Conservation (phyloP, 176 grass and related monocot species). For the Avena eriantha region DNA sequence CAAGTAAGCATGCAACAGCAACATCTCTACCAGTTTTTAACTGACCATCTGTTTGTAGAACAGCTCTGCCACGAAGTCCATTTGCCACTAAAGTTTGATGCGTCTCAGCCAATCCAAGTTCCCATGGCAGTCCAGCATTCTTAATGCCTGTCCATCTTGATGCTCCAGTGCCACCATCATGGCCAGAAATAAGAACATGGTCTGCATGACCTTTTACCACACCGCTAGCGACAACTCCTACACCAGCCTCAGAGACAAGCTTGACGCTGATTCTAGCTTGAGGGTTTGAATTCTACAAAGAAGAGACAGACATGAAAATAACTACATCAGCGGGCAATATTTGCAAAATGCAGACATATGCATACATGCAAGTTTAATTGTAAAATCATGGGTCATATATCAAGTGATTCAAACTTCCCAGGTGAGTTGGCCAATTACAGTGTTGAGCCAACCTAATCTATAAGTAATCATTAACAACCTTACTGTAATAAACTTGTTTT, state of each 20-base stretch:
- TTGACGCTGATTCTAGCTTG: constrained; percentile 90
- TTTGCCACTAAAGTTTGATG: constrained; percentile 98
- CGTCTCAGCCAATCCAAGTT: constrained; percentile 96
- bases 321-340: constrained; percentile 24
- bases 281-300: constrained; percentile 88
- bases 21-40: constrained; percentile 98
- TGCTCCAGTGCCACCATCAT: constrained; percentile 96
- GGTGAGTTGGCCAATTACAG: not conserved
- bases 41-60: constrained; percentile 96
- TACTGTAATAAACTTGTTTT: constrained; percentile 14
- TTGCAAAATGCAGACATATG: constrained; percentile 16
- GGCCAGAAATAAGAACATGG: constrained; percentile 96
- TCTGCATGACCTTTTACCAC: constrained; percentile 98
- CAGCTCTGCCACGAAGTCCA: constrained; percentile 88
- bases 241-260: constrained; percentile 93
- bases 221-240: constrained; percentile 93
- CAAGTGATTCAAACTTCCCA: not conserved
- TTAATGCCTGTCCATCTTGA: constrained; percentile 99
- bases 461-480: not conserved
- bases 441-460: constrained; percentile 13
- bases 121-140: constrained; percentile 99
- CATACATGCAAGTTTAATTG: constrained; percentile 19
- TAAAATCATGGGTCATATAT: not conserved
- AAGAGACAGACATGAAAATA: constrained; percentile 40
- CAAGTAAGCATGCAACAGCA: constrained; percentile 92